Evolutionary conservation across 176 grass and related monocot species (phyloP).

Genomic region (Rhynchospora pubera): DNA sequence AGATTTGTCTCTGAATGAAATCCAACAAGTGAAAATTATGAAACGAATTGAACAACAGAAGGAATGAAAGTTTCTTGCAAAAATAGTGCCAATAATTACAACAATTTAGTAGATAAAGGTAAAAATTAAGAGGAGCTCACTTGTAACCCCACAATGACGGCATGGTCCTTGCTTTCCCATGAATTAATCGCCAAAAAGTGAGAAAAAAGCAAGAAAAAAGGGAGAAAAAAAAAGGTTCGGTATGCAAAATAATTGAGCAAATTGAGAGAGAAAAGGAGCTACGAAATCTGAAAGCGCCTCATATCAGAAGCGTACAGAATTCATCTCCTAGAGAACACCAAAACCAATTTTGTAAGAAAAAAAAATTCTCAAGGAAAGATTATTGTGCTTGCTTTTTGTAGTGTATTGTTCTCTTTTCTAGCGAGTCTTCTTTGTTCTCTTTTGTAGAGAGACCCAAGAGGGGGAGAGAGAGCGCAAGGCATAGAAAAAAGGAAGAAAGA

Average conservation of each 20-base stretch:
- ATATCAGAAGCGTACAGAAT: conserved; percentile 17
- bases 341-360: not conserved
- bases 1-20: conserved; percentile 6
- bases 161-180: conserved; percentile 98
- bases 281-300: not conserved
- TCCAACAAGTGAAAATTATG: conserved; percentile 19
- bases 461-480: conserved; percentile 26
- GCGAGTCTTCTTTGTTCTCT: conserved; percentile 28
- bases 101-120: conserved; percentile 24
- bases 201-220: conserved; percentile 25
- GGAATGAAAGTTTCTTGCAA: not conserved
- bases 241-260: conserved; percentile 16
- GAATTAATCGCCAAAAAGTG: conserved; percentile 32
- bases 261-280: conserved; percentile 33
- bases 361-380: conserved; percentile 1
- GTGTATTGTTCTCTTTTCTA: conserved; percentile 29
- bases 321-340: conserved; percentile 14
- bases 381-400: conserved; percentile 28
- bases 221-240: not conserved
- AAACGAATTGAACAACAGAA: not conserved
- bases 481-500: conserved; percentile 44
- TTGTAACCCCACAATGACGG: conserved; percentile 98
- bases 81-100: conserved; percentile 26
- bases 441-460: conserved; percentile 44
- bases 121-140: conserved; percentile 79